These are phyloP conservation scores for Irpex sp. DNA, from an alignment of 1,284 basidiomycete genomes.

Conservation along the genomic window DNA sequence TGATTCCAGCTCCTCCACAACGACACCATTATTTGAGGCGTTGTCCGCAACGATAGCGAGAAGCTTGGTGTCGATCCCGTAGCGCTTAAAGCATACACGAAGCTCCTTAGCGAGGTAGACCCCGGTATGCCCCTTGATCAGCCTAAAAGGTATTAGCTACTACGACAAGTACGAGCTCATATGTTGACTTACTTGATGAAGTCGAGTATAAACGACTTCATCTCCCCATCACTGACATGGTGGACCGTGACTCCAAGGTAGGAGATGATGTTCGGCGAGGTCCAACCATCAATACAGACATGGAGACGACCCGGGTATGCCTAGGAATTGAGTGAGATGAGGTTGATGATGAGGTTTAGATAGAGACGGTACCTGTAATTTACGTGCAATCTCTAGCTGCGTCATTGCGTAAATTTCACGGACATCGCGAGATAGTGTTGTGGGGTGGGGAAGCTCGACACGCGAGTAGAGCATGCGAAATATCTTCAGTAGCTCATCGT, in stretches of 20 bases:
- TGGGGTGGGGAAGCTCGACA: too few relatives aligned
- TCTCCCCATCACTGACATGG: conserved; percentile 5
- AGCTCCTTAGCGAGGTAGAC: conserved; percentile 13
- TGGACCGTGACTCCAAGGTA: conserved; percentile 14
- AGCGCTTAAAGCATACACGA: conserved; percentile 11
- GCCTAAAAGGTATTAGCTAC: too few relatives aligned
- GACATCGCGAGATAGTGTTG: too few relatives aligned
- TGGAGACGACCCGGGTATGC: conserved; percentile 8
- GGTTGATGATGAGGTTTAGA: too few relatives aligned
- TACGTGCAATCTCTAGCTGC: background rate
- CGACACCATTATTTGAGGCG: background rate
- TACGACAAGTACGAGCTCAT: conserved; percentile 3
- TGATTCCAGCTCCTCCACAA: background rate
- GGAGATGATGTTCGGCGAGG: conserved; percentile 15
- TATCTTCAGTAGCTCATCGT: too few relatives aligned
- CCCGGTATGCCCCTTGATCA: conserved; percentile 14
- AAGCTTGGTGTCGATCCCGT: conserved; percentile 13
- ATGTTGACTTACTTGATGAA: conserved; percentile 7
- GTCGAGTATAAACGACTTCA: conserved; percentile 13
- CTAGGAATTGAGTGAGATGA: background rate
- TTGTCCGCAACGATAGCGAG: conserved; percentile 5
- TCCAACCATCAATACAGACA: conserved; percentile 15
- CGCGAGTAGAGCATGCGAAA: too few relatives aligned
- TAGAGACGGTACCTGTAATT: background rate
- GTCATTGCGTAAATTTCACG: too few relatives aligned